Evolutionary conservation across 805 yeast species (phyloP), one percentile per base, ranked within the genome.

Genomic region (Kazachstania africana): DNA sequence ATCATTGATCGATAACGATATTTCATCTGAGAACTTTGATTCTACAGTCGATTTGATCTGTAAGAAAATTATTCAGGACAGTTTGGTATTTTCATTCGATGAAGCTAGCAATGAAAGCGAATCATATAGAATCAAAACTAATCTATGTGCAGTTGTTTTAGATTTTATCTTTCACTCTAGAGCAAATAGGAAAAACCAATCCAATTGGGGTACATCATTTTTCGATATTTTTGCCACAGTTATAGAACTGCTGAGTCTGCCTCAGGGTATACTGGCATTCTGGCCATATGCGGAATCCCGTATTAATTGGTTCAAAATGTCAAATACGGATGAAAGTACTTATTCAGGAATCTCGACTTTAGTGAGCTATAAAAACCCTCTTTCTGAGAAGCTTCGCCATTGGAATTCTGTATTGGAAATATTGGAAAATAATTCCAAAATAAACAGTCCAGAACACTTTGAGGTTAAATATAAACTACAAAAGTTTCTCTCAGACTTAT

Each of bases 221-320:
- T 53, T 54, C 33, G 47, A 40, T 14, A 30, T 51, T 5, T 42
- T 50, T 27, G 33, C 45, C 6, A 32, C 36, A n/a, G 31, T 37
- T 4, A 12, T 43, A 14, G 47, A 45, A 23, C 20, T 44, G 26
- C 28, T 54, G 14, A 33, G 29, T n/a, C 46, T 53, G 47, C 58
- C 58, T 4, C 19, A 21, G 4, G 44, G 37, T 18, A 36, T 44
- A 5, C 22, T 40, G 24, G 21, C 40, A 13, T 54, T 53, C 34
- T 54, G 55, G 56, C 38, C 48, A 4, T 54, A 51, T 29, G 36
- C 47, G 6, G 54, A 49, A 32, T 40, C 54, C 14, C 45, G 57
- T 29, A 27, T 48, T 6, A 41, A 42, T 13, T 51, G 58, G 55
- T 53, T 50, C 28, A 48, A 46, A 28, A 36, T 43, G 33, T 42